These are phyloP conservation scores for Nicotiana obtusifolia DNA, from an alignment of 257 asterid genomes.

Conservation along the genomic window DNA sequence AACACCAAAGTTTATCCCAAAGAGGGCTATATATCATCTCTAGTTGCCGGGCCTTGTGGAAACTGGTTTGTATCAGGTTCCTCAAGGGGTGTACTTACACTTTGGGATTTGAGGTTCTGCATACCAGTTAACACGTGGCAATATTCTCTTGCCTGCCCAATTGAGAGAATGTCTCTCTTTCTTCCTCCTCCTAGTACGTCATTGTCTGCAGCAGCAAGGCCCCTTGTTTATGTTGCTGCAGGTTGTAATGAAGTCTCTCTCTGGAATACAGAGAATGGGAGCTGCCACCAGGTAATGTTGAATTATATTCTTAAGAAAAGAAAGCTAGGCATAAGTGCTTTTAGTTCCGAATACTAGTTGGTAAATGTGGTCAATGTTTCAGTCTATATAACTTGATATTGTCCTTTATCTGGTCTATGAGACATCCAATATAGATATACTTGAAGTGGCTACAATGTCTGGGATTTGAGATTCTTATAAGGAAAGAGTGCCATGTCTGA, in stretches of 20 bases:
- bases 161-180: constrained; percentile 89
- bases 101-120: constrained; percentile 98
- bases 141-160: constrained; percentile 72
- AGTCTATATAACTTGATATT: not conserved
- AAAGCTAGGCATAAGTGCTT: not conserved
- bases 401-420: not conserved
- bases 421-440: not conserved
- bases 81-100: constrained; percentile 90
- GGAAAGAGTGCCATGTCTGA: not conserved
- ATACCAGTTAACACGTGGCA: constrained; percentile 96
- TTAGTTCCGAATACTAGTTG: not conserved
- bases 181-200: constrained; percentile 84
- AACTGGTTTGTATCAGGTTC: constrained; percentile 99
- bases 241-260: constrained; percentile 96
- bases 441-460: not conserved
- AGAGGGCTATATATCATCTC: constrained; percentile 81
- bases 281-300: constrained; percentile 90
- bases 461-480: not conserved
- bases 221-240: constrained; percentile 94
- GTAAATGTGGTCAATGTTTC: not conserved
- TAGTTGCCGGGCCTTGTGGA: constrained; percentile 93
- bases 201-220: constrained; percentile 78
- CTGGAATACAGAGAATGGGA: constrained; percentile 97
- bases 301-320: not conserved
- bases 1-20: constrained; percentile 72